A percentile compares a stretch with the other conserved stretches of the same genome.
Conservation (phyloP, 1,139 yeast genomes). For the Kodamaea arcana region DNA sequence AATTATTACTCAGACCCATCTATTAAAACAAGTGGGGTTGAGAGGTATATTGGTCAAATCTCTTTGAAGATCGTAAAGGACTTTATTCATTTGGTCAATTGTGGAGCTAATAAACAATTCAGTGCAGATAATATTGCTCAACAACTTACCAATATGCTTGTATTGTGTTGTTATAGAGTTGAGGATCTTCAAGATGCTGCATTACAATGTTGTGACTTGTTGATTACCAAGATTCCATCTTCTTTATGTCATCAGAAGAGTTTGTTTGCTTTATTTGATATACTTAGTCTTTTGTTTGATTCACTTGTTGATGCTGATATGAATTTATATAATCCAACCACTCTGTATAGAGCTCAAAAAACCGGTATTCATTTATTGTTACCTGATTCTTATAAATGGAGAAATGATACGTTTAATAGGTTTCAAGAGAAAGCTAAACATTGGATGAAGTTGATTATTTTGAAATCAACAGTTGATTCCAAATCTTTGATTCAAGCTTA, state of each 20-base stretch:
- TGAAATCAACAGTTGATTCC: slow-evolving; percentile 64
- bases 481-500: slow-evolving; percentile 77
- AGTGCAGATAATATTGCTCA: slow-evolving; percentile 59
- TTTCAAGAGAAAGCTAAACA: slow-evolving; percentile 55
- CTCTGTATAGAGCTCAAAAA: slow-evolving; percentile 57
- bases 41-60: slow-evolving; percentile 62
- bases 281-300: slow-evolving; percentile 71
- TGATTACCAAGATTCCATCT: slow-evolving; percentile 72
- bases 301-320: slow-evolving; percentile 85
- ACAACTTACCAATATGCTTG: slow-evolving; percentile 66
- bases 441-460: slow-evolving; percentile 61
- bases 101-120: slow-evolving; percentile 49
- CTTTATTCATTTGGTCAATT: slow-evolving; percentile 44
- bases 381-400: slow-evolving; percentile 78
- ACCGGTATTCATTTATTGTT: slow-evolving; percentile 59
- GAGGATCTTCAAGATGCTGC: slow-evolving; percentile 77
- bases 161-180: slow-evolving; percentile 75
- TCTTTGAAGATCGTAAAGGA: slow-evolving; percentile 57
- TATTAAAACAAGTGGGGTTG: slow-evolving; percentile 66
- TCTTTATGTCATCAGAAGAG: slow-evolving; percentile 72
- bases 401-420: slow-evolving; percentile 61
- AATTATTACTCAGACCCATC: slow-evolving; percentile 86
- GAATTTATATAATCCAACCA: slow-evolving; percentile 79
- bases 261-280: slow-evolving; percentile 74
- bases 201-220: slow-evolving; percentile 66